Evolutionary conservation across 176 grass and related monocot species (phyloP).

Genomic region (Oryza australiensis): DNA sequence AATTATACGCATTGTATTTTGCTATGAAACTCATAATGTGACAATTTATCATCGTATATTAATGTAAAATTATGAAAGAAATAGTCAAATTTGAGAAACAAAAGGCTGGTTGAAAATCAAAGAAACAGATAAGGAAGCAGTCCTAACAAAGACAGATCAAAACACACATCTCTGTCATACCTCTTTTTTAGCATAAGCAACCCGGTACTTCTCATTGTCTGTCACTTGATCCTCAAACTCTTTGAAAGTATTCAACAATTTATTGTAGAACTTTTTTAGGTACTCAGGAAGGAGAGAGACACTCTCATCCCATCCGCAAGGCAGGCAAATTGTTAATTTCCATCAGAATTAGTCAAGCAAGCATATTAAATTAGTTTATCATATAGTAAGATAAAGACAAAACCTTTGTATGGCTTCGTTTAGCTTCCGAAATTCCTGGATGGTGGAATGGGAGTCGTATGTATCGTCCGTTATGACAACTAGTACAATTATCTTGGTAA

Average conservation of each 20-base stretch:
- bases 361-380: neutral
- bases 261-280: slow-evolving; percentile 12
- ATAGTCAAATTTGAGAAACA: too few relatives aligned
- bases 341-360: too few relatives aligned
- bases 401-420: slow-evolving; percentile 35
- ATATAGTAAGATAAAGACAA: too few relatives aligned
- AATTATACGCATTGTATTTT: too few relatives aligned
- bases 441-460: slow-evolving; percentile 31
- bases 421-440: slow-evolving; percentile 10
- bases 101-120: too few relatives aligned
- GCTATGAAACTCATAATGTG: too few relatives aligned
- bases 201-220: neutral
- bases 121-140: too few relatives aligned
- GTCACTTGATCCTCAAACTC: slow-evolving; percentile 32
- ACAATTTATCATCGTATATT: too few relatives aligned
- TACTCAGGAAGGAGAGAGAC: slow-evolving; percentile 2
- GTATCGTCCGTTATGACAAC: slow-evolving; percentile 22
- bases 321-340: too few relatives aligned
- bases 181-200: neutral
- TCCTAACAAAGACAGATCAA: too few relatives aligned
- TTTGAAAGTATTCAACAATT: neutral
- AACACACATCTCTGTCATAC: neutral
- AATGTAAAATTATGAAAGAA: too few relatives aligned
- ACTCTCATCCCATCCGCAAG: slow-evolving; percentile 9
- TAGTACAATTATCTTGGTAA: neutral